phyloP scores from a whole-genome alignment of 805 yeast genomes.

The Barnettozyma wickerhamii region DNA sequence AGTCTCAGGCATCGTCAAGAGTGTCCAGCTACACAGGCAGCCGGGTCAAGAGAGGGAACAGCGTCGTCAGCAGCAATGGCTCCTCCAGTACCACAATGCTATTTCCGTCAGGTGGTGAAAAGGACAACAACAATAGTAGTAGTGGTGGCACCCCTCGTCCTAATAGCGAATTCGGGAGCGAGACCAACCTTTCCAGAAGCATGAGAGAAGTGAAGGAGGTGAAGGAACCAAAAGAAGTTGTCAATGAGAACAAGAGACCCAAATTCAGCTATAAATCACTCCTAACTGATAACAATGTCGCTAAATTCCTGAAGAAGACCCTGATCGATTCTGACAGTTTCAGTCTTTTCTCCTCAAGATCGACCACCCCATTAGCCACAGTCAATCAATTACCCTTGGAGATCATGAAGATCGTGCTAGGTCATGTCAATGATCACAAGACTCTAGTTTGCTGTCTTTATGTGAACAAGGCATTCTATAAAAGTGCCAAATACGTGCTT shows the following conservation, averaged over 20 bases:
- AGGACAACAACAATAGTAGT: neutral
- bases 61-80: constrained; percentile 1
- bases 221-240: neutral
- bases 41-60: constrained; percentile 3
- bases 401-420: constrained; percentile 24
- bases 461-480: constrained; percentile 47
- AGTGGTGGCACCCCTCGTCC: too few species aligned
- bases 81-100: too few species aligned
- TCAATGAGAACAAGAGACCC: constrained; percentile 6
- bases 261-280: constrained; percentile 21
- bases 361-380: constrained; percentile 16
- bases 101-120: too few species aligned
- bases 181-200: too few species aligned
- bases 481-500: constrained; percentile 47
- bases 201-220: neutral
- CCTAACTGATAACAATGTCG: constrained; percentile 19
- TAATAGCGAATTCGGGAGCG: too few species aligned
- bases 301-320: constrained; percentile 24
- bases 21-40: neutral
- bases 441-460: constrained; percentile 43
- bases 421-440: constrained; percentile 32
- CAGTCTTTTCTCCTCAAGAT: constrained; percentile 26
- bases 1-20: neutral
- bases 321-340: constrained; percentile 28
- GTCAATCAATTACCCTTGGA: constrained; percentile 32